Evolutionary conservation across 345 rosid species (phyloP), one percentile per base, ranked within the genome.

Genomic region (Geranium rotundifolium): DNA sequence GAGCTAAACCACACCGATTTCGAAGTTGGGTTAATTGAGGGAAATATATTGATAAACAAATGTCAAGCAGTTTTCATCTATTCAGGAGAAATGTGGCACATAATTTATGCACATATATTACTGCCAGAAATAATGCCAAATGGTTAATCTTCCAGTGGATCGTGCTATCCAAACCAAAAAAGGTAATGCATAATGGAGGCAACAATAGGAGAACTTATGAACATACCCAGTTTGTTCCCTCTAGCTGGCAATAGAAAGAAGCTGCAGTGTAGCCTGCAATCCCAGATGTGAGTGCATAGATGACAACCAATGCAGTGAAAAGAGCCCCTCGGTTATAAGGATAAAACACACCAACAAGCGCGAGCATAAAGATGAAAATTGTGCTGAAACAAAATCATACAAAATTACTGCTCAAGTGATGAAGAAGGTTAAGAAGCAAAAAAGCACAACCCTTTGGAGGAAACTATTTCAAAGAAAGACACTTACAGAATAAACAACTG

Each of bases 271-370:
- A 80, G 49, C 84, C 84, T 8, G 81, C 84, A 59, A 80, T 80
- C 46, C 84, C 84, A 50, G 84, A 77, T 60, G 81, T 80, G 37
- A 80, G 84, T 16, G 84, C 84, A 69, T 76, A 80, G 18, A 80
- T 74, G 57, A 76, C 77, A 56, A 80, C 84, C 67, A 76, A 62
- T 15, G 84, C 84, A 2, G 84, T 80, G 59, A 80, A 76, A 6
- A 76, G 76, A 54, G 84, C 79, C 20, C 81, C 84, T 7, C 84
- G 76, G 54, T 80, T 80, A 60, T 80, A 80, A 6, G 84, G 84
- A 68, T 80, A 80, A 63, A 80, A 80, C 4, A 80, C 79, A 37
- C 84, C 84, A 41, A 80, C 84, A 46, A 80, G 58, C 17, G 84
- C 79, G 27, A 80, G 74, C 50, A 80, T 31, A 37, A 80, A 80